phyloP scores from a whole-genome alignment of 495 filamentous ascomycete species.

The Aspergillus sparsus region DNA sequence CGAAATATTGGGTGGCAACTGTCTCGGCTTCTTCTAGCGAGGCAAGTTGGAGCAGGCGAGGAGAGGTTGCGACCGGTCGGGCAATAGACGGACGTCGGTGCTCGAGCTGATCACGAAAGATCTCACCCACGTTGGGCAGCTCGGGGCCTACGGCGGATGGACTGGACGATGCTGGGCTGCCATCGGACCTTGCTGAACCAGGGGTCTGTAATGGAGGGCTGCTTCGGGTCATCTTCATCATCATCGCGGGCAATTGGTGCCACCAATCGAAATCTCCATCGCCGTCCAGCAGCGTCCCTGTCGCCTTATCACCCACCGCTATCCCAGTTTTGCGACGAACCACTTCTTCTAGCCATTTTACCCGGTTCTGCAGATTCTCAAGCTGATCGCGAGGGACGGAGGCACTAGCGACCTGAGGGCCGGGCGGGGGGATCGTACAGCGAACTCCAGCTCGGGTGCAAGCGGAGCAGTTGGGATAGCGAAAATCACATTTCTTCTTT shows the following conservation, averaged over 20 bases:
- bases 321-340: constrained; percentile 44
- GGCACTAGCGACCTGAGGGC: constrained; percentile 43
- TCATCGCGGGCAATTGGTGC: constrained; percentile 46
- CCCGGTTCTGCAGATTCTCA: constrained; percentile 54
- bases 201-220: constrained; percentile 16
- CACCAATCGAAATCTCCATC: constrained; percentile 44
- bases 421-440: constrained; percentile 49
- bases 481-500: constrained; percentile 58
- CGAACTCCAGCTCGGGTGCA: constrained; percentile 54
- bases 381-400: constrained; percentile 51
- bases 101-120: constrained; percentile 49
- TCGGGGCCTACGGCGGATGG: constrained; percentile 35
- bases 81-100: constrained; percentile 44
- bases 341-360: constrained; percentile 51
- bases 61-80: constrained; percentile 37
- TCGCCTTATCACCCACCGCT: constrained; percentile 37
- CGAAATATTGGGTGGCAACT: constrained; percentile 43
- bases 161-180: constrained; percentile 26
- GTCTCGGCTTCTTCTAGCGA: constrained; percentile 46
- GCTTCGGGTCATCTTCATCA: constrained; percentile 42
- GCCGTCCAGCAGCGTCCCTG: constrained; percentile 39
- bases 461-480: constrained; percentile 54
- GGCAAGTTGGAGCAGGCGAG: constrained; percentile 39
- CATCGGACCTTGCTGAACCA: constrained; percentile 27
- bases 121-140: constrained; percentile 48